Base-by-base conservation (phyloP, 2,329 filamentous ascomycete genomes). In the Neocatenulostroma microsporum region DNA sequence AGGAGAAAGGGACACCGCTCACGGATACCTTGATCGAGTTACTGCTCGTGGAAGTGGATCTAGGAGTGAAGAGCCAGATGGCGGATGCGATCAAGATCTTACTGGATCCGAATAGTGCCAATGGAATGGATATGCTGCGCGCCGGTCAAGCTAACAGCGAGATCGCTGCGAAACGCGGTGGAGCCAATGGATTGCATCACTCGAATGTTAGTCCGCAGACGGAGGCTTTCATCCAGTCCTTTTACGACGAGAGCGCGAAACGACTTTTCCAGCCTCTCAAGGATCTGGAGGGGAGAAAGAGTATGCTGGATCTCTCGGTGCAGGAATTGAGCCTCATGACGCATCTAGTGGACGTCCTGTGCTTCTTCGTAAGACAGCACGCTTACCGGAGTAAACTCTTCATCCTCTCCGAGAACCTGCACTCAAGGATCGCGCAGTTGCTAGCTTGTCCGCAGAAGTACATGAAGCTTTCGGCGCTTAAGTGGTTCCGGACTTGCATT, bases 1-100 rank as follows among this genome's bases (percentile, higher is more conserved):
- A 82, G 47, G 87, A 95, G 47, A 88, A 88, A 56, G 79, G 84
- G 49, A 78, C 80, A 2, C 85, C 86, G 4, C 64, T 98, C 36
- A 95, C 87, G 1, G 91, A 96, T 57, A 93, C 85, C 0, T 67
- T 98, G 26, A 94, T 96, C 40, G 89, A 95, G 50, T 71, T 98
- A 27, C 73, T 98, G 2, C 73, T 96, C 30, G 80, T 91, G 2
- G 91, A 98, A 63, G 82, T 84, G 13, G 91, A 98, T 55, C 69
- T 96, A 12, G 91, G 91, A 1, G 87, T 96, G 45, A 95, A 94
- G 63, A 87, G 86, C 19, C 91, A 96, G 60, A 82, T 96, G 54
- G 87, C 88, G 3, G 91, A 98, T 64, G 86, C 89, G 6, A 81
- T 98, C 57, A 95, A 94, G 63, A 83, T 96, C 14, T 70, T 98